These are phyloP conservation scores for Arthrinium puccinioides DNA, from an alignment of 2,329 filamentous ascomycete species.

Conservation along the genomic window DNA sequence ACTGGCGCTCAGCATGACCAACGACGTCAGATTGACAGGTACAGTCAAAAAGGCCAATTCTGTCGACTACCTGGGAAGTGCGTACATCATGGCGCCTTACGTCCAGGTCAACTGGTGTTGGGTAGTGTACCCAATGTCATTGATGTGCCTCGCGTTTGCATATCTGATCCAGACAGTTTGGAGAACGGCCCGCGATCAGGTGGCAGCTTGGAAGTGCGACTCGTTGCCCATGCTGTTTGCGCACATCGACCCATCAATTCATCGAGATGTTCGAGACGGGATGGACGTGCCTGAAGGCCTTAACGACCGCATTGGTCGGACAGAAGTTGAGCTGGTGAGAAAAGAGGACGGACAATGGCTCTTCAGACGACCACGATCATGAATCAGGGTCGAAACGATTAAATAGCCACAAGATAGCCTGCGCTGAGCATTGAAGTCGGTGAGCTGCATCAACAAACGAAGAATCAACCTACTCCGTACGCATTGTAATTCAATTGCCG, in stretches of 20 bases:
- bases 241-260: constrained; percentile 25
- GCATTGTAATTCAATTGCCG: too few relatives aligned
- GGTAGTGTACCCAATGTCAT: constrained; percentile 25
- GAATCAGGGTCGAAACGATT: too few relatives aligned
- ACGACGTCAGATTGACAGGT: constrained; percentile 27
- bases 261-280: constrained; percentile 19
- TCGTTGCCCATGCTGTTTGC: constrained; percentile 32
- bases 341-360: constrained; percentile 22
- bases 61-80: constrained; percentile 22
- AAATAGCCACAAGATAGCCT: too few relatives aligned
- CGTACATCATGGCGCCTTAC: constrained; percentile 20
- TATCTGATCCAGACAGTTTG: constrained; percentile 27
- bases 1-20: constrained; percentile 27
- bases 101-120: constrained; percentile 28
- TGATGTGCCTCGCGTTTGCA: constrained; percentile 26
- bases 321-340: too few relatives aligned
- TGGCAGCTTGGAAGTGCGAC: constrained; percentile 30
- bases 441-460: too few relatives aligned
- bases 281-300: constrained; percentile 29
- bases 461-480: too few relatives aligned
- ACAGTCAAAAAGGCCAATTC: constrained; percentile 4
- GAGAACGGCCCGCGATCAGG: constrained; percentile 25
- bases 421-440: too few relatives aligned
- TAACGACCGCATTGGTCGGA: too few relatives aligned
- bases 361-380: too few relatives aligned